Conservation (phyloP, 305 asterid species). For the Lippia alba region DNA sequence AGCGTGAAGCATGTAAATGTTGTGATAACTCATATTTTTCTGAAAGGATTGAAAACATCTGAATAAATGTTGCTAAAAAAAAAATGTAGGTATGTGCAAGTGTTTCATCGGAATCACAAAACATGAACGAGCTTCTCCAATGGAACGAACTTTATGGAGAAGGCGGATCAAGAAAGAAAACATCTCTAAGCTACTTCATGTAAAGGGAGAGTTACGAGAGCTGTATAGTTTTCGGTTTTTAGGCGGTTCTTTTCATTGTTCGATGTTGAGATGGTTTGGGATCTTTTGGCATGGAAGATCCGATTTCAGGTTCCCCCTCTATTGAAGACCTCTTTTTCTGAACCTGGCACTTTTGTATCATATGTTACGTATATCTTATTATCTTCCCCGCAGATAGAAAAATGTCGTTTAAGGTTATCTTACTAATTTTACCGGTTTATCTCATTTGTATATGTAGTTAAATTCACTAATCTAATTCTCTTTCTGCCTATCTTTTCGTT, state of each 20-base stretch:
- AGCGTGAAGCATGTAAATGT: neutral
- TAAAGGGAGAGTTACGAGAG: conserved; percentile 42
- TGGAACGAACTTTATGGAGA: conserved; percentile 82
- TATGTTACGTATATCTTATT: conserved; percentile 35
- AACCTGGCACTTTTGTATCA: conserved; percentile 41
- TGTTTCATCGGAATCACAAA: conserved; percentile 76
- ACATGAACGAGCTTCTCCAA: conserved; percentile 70
- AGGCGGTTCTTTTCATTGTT: conserved; percentile 31
- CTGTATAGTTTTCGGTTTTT: conserved; percentile 40
- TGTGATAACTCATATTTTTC: neutral
- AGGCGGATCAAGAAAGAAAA: conserved; percentile 74
- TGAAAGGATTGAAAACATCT: neutral
- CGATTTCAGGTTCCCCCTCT: conserved; percentile 48
- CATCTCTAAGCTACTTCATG: conserved; percentile 74
- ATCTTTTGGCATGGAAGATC: conserved; percentile 35
- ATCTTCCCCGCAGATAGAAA: conserved; percentile 31
- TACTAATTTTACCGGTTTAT: conserved; percentile 25
- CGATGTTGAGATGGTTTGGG: conserved; percentile 29
- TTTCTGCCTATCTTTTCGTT: conserved; percentile 10
- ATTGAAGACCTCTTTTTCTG: conserved; percentile 18
- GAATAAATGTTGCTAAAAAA: neutral
- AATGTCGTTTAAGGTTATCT: conserved; percentile 21
- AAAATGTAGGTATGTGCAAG: conserved; percentile 72
- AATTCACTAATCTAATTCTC: conserved; percentile 28
- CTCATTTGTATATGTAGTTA: conserved; percentile 37